Evolutionary conservation across 352 stramenopile species (phyloP), one percentile per base, ranked within the genome.

Genomic region (Pythium dissotocum): DNA sequence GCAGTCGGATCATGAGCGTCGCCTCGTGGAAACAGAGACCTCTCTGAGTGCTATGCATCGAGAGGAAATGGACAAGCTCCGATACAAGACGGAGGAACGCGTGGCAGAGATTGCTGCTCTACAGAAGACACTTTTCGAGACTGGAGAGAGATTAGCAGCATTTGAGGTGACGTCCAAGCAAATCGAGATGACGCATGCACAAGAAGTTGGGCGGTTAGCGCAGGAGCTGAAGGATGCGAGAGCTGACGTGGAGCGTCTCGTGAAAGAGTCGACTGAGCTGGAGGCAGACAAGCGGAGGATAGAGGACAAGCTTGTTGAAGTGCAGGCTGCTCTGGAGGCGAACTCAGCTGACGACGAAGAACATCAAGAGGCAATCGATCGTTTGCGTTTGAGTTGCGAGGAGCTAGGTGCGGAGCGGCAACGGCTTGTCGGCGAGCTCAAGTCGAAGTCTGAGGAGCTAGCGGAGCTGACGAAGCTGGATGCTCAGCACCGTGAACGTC

Each of bases 151-250:
- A 36, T 77, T 89, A 13, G 38, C 58, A 2, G 46, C 62, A 6
- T 66, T 90, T 0, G 80, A 93, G 63, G 66, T 54, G 4, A 75
- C 87, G 16, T 33, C 83, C 8, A 69, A 77, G 10, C 62, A 69
- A 1, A 72, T 72, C 24, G 73, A 80, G 36, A 57, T 63, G 4
- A 18, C 75, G 36, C 77, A 85, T 52, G 63, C 76, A 16, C 70
- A 73, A 6, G 78, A 87, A 35, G 65, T 89, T n/a, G 64, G 65
- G 8, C 62, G 51, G 14, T 46, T 89, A 6, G 78, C 63, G n/a
- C 53, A 72, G 2, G 72, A 90, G 32, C 75, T 92, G 24, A 83
- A 80, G 51, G 76, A 82, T 2, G 70, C 74, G 10, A 76, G 71
- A 38, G 49, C 54, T 21, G 79, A 71, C 6, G 14, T 61, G 7